Base-by-base conservation (phyloP, 169 alveolate genomes). In the Cryptosporidium sp. region DNA sequence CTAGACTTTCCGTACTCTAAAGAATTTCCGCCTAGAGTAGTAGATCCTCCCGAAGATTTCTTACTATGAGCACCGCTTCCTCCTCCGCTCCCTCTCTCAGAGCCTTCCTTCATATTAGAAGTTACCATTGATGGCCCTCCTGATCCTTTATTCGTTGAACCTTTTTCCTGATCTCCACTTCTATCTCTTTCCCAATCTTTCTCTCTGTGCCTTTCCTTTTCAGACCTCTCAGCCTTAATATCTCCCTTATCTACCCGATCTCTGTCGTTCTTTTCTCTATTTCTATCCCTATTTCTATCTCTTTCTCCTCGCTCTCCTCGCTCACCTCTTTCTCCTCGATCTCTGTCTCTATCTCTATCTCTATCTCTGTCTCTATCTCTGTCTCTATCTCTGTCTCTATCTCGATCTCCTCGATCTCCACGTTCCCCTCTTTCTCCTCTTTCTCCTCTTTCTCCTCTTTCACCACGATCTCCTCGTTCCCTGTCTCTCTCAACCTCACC, bases 201-300 rank as follows among this genome's bases (percentile, higher is more conserved):
- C 0, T 80, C 89, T 21, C 65, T 58, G 29, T 65, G 18, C 16
- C 26, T 65, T 39, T 65, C 72, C 48, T 65, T 65, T n/a, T 65
- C 72, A 21, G 42, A 2, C 14, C 67, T n/a, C 12, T 56, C 67
- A 23, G 37, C 18, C 67, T 56, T 56, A 4, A 56, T 56, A 23
- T 56, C 67, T n/a, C 67, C 35, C 67, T 26, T 56, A 23, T 56
- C 67, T 26, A 21, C 3, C 67, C 67, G 52, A 39, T 62, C 75
- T 62, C 80, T 62, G 10, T 80, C 89, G 23, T 53, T 67, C 18
- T 39, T 35, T 29, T 80, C 80, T 16, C 65, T 58, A 39, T 53
- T 69, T 33, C 71, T 73, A 18, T 73, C 71, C 31, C 72, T 72
- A 87, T 56, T 84, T 84, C 92, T 75, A 84, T 62, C 87, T 86